Base-by-base conservation (phyloP, 2,329 filamentous ascomycete genomes). In the Arthrocladium fulminans region DNA sequence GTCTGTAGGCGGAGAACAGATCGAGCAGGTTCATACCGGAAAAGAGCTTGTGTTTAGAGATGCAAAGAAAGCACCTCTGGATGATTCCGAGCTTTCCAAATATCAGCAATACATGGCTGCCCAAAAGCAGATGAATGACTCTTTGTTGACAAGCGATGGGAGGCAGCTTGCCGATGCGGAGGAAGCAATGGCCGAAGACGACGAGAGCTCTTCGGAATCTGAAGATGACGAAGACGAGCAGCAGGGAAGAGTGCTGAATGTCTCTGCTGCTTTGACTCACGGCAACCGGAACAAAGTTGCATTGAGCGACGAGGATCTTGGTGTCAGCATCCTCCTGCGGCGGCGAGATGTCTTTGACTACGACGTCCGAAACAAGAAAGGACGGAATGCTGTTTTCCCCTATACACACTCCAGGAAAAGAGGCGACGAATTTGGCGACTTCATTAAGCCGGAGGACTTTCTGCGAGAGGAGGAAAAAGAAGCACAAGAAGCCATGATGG, bases 21-120 rank as follows among this genome's bases (percentile, higher is more conserved):
- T 86, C 2, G 79, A 88, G 54, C 76, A 84, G 57, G 77, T 86
- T 12, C 76, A 82, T 54, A 80, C 79, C 22, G 77, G 76, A 37
- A 81, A 76, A 51, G 72, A 80, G 49, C 62, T 89, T 13, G 71
- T 79, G 49, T 67, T 88, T 39, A 71, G 66, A 6, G 75, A 86
- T 49, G 73, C 80, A 4, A 73, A 78, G 58, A 76, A 80, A 44
- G 73, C 81, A 42, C 75, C 82, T 1, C 69, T 95, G 1, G 81
- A 86, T 60, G 81, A 83, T 1, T 81, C 84, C 34, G 90, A 97
- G 59, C 74, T 92, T 10, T 69, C 76, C 12, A 70, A 88, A 1
- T 97, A 98, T 61, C 88, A 97, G 60, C 88, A 96, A 61, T 96
- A 88, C 74, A 75, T 95, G 8, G 88, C 88, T 0, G 88, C 87